These are phyloP conservation scores for Beta vulgaris DNA, from an alignment of 148 eudicot genomes.

Conservation along the genomic window DNA sequence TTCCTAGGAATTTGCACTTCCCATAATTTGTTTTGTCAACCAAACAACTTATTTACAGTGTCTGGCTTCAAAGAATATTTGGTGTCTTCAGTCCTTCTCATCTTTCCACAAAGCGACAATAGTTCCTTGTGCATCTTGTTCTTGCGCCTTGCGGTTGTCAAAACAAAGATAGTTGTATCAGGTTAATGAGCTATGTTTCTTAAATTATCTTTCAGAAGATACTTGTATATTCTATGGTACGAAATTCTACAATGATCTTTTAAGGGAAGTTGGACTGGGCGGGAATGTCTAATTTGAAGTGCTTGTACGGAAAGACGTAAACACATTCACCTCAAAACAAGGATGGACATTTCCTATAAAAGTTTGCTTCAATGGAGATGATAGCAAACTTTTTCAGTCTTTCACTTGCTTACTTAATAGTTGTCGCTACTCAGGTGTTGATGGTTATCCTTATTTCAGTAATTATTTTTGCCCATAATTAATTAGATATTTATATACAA, in stretches of 20 bases:
- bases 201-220: constrained; percentile 57
- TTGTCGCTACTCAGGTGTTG: constrained; percentile 23
- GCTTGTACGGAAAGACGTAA: constrained; percentile 52
- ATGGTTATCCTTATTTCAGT: constrained; percentile 27
- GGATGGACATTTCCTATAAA: constrained; percentile 86
- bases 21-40: too few relatives aligned
- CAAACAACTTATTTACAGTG: constrained; percentile 75
- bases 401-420: constrained; percentile 18
- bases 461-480: too few relatives aligned
- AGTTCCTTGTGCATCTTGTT: constrained; percentile 67
- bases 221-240: constrained; percentile 78
- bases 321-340: constrained; percentile 61
- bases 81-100: constrained; percentile 78
- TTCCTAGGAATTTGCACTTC: too few relatives aligned
- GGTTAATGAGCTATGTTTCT: background rate
- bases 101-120: constrained; percentile 75
- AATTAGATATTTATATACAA: too few relatives aligned
- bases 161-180: constrained; percentile 30
- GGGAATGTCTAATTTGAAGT: constrained; percentile 80
- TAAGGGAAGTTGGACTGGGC: constrained; percentile 65
- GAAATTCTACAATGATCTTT: constrained; percentile 66
- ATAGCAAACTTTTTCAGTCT: constrained; percentile 77
- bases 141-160: constrained; percentile 86
- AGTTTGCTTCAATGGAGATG: constrained; percentile 83
- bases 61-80: constrained; percentile 55